phyloP scores from a whole-genome alignment of 176 grass and related monocot genomes.

The Thalia dealbata region DNA sequence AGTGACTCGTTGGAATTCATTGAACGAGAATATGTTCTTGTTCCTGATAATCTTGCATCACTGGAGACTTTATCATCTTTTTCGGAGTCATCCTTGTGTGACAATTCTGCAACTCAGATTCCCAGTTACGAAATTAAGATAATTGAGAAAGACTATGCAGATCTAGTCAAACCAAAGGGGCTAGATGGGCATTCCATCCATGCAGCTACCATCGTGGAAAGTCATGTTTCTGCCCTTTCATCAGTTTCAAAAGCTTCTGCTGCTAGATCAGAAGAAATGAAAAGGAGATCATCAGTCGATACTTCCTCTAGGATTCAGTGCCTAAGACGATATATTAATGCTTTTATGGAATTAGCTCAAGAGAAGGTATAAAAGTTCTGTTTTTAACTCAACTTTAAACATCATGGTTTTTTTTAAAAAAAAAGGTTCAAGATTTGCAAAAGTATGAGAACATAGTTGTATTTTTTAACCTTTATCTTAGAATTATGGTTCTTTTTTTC shows the following conservation, averaged over 20 bases:
- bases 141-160: slow-evolving; percentile 12
- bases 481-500: too few species aligned
- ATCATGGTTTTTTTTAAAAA: too few species aligned
- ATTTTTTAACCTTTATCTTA: too few species aligned
- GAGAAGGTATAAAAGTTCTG: slow-evolving; percentile 41
- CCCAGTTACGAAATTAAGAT: slow-evolving; percentile 13
- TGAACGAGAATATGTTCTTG: slow-evolving; percentile 55
- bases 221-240: slow-evolving; percentile 17
- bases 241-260: slow-evolving; percentile 9
- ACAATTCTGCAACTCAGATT: slow-evolving; percentile 29
- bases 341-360: slow-evolving; percentile 42
- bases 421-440: too few species aligned
- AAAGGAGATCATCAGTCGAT: slow-evolving; percentile 23
- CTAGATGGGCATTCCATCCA: slow-evolving; percentile 23
- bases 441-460: too few species aligned
- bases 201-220: slow-evolving; percentile 15
- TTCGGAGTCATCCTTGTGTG: slow-evolving; percentile 29
- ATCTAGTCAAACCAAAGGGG: slow-evolving; percentile 4
- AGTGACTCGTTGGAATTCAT: slow-evolving; percentile 67
- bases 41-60: slow-evolving; percentile 38
- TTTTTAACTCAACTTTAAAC: background rate
- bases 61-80: slow-evolving; percentile 32
- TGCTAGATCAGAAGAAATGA: slow-evolving; percentile 27
- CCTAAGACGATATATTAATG: slow-evolving; percentile 44
- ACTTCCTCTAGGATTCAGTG: slow-evolving; percentile 37